phyloP scores from a whole-genome alignment of 1,284 basidiomycete genomes.

The Boletus hoseneyae region DNA sequence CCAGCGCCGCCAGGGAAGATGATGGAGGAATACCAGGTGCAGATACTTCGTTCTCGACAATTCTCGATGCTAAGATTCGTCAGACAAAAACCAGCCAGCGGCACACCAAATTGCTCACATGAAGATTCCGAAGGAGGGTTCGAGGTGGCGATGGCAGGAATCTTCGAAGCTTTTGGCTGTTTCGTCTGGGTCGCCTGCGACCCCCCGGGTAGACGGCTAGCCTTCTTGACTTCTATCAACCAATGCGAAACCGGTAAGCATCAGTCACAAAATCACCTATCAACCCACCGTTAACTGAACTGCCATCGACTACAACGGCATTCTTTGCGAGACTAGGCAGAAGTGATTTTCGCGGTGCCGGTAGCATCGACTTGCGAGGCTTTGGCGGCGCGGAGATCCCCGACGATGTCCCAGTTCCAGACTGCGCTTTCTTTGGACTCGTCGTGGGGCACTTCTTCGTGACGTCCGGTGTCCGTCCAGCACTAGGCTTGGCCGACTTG shows the following conservation, averaged over 20 bases:
- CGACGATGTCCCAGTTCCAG: no score
- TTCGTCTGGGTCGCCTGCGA: neutral
- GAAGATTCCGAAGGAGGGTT: neutral
- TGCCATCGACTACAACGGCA: neutral
- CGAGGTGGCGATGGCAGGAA: neutral
- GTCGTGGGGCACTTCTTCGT: no score
- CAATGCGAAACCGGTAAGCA: constrained; percentile 8
- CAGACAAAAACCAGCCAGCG: constrained; percentile 2
- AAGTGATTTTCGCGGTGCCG: no score
- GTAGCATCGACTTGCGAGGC: no score
- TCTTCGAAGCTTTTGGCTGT: constrained; percentile 6
- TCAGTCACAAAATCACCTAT: neutral
- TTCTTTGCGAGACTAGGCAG: neutral
- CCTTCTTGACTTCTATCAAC: no score
- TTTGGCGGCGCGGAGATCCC: no score
- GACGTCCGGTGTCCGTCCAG: neutral
- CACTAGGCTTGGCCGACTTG: constrained; percentile 1
- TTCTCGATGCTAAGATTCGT: constrained; percentile 4
- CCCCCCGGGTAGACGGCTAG: neutral
- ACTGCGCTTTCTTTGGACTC: no score
- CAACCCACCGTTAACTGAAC: constrained; percentile 7
- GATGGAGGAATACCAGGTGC: neutral
- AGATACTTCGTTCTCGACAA: neutral
- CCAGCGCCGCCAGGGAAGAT: no score
- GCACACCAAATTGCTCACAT: constrained; percentile 9